Base-by-base conservation (phyloP, 257 asterid species). In the Fraxinus pennsylvanica region DNA sequence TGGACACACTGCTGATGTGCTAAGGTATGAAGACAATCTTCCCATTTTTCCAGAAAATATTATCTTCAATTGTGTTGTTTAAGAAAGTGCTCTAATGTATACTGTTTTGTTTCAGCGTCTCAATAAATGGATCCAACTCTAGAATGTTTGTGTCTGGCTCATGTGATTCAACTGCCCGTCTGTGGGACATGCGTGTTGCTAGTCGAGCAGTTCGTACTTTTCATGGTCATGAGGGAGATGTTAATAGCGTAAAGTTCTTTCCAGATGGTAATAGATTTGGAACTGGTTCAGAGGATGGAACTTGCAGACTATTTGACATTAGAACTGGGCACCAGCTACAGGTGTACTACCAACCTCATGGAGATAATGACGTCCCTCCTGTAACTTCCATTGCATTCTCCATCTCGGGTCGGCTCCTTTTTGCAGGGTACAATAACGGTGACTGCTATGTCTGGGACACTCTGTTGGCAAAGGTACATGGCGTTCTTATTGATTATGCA, bases 291-390 rank as follows among this genome's bases (percentile, higher is more conserved):
- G 97, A 87, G 1, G 99, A 96, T 80, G 98, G 99, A 65, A 91
- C 94, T 41, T 93, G 98, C 88, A 90, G 96, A 84, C 83, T 96
- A 13, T 96, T 88, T 81, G 99, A 96, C 85, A 90, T 93, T 80
- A 89, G 99, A 87, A 96, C 99, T 41, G 99, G 99, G 73, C 99
- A 96, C 81, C 97, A 93, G 94, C 88, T 96, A 63, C 99, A 96
- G 85, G 96, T 87, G 84, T 96, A 96, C 86, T 80, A 45, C 81
- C 98, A 93, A 79, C 92, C 87, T 14, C 95, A 88, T 47, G 86
- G 81, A 59, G 97, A 91, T 70, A 88, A 86, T 74, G 98, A 87
- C 76, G 86, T 82, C 81, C 91, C 90, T 72, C 92, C 57, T 15
- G 98, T 92, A 27, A 92, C 92, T 76, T 92, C 97, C n/a, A 92